Percentiles rank a stretch among this genome's conserved stretches.
phyloP scores from a whole-genome alignment of 169 alveolate genomes.

The Eimeria maxima region DNA sequence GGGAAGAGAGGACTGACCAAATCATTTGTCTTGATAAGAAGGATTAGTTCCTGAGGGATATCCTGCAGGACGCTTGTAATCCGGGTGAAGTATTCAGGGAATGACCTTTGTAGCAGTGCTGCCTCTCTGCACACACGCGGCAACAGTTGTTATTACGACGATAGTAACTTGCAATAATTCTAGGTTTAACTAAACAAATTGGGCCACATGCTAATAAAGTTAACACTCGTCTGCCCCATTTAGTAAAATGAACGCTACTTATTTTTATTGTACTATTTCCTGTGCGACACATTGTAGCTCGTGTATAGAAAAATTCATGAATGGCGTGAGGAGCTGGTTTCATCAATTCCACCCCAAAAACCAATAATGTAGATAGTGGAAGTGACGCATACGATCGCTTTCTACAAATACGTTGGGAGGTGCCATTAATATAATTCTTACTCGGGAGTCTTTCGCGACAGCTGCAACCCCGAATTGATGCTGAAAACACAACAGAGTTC shows the following conservation, averaged over 20 bases:
- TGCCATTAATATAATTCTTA: not conserved
- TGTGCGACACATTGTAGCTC: no score
- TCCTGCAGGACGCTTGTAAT: slow-evolving; percentile 81
- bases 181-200: no score
- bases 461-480: slow-evolving; percentile 71
- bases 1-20: slow-evolving; percentile 38
- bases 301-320: no score
- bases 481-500: slow-evolving; percentile 7
- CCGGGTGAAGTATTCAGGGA: slow-evolving; percentile 80
- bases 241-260: no score
- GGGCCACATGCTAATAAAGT: no score
- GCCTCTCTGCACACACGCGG: slow-evolving; percentile 69
- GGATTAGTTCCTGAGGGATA: slow-evolving; percentile 75
- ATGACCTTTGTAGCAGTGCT: slow-evolving; percentile 44
- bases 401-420: not conserved
- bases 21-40: slow-evolving; percentile 77
- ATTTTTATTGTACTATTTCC: no score
- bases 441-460: slow-evolving; percentile 77
- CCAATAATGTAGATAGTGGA: no score
- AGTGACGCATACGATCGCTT: no score
- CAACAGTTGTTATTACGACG: not conserved
- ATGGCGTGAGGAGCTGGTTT: no score
- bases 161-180: no score
- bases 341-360: no score
- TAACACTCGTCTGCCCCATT: no score